A percentile compares a stretch with the other conserved stretches of the same genome.
Evolutionary conservation across 2,329 filamentous ascomycete genomes (phyloP).

Genomic region (Macrophomina phaseolina): DNA sequence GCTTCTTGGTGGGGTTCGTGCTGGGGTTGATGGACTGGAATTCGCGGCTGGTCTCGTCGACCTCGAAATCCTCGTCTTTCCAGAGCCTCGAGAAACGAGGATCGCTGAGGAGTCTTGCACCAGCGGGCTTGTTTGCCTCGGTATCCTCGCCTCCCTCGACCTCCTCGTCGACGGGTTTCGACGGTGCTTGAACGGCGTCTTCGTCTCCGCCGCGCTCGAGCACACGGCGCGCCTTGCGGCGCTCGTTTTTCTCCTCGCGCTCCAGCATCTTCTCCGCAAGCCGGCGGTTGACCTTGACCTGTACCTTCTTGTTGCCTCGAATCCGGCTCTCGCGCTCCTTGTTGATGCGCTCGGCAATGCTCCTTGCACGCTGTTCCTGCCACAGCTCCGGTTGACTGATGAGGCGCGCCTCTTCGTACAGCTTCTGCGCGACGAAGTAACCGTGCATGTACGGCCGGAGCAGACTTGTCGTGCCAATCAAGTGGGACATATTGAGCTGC

Average conservation of each 20-base stretch:
- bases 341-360: slow-evolving; percentile 92
- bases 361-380: slow-evolving; percentile 89
- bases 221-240: slow-evolving; percentile 52
- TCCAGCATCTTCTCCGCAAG: slow-evolving; percentile 68
- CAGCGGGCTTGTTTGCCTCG: slow-evolving; percentile 53
- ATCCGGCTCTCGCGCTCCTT: slow-evolving; percentile 96
- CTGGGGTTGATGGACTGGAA: slow-evolving; percentile 91
- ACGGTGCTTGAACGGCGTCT: slow-evolving; percentile 44
- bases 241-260: slow-evolving; percentile 70
- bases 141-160: slow-evolving; percentile 60
- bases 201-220: slow-evolving; percentile 66
- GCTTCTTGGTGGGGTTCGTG: slow-evolving; percentile 57
- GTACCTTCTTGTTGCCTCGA: slow-evolving; percentile 88
- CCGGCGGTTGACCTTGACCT: slow-evolving; percentile 85
- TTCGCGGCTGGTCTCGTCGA: slow-evolving; percentile 87
- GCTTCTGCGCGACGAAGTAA: slow-evolving; percentile 92
- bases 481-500: slow-evolving; percentile 82
- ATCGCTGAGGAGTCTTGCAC: slow-evolving; percentile 71
- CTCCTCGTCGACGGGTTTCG: slow-evolving; percentile 24
- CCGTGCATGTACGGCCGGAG: slow-evolving; percentile 98
- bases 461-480: slow-evolving; percentile 88
- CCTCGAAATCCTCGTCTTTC: slow-evolving; percentile 88
- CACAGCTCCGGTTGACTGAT: slow-evolving; percentile 94
- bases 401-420: slow-evolving; percentile 93
- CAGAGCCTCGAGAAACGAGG: slow-evolving; percentile 87